phyloP scores from a whole-genome alignment of 192 early-diverging fungal species.

The Lobosporangium transversale region DNA sequence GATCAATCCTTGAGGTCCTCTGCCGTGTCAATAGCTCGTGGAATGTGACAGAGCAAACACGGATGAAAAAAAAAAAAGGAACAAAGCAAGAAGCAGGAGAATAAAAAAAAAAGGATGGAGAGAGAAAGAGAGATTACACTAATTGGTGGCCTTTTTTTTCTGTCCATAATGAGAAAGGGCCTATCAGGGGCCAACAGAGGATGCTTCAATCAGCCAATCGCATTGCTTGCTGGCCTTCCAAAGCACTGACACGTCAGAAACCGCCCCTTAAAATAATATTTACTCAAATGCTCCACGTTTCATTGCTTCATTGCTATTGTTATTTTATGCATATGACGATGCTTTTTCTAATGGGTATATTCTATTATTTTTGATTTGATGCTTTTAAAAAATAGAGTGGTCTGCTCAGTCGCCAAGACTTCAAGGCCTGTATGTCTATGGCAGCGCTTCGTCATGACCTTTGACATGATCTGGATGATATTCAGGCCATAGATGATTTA shows the following conservation, averaged over 20 bases:
- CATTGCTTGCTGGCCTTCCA: background rate
- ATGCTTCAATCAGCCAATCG: slow-evolving; percentile 12
- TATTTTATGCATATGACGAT: too few species aligned
- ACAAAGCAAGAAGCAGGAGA: background rate
- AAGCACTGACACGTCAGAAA: slow-evolving; percentile 29
- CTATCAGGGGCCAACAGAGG: slow-evolving; percentile 2
- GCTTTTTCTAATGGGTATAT: too few species aligned
- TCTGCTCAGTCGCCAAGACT: too few species aligned
- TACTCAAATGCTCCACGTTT: too few species aligned
- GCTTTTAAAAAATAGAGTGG: too few species aligned
- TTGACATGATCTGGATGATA: slow-evolving; percentile 22
- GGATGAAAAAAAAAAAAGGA: background rate
- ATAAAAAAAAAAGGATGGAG: background rate
- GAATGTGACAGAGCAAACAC: background rate
- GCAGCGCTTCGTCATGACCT: too few species aligned
- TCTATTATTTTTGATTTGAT: too few species aligned
- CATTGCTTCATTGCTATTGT: too few species aligned
- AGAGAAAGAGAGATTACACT: background rate
- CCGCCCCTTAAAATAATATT: slow-evolving; percentile 10
- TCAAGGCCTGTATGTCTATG: too few species aligned
- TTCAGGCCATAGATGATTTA: slow-evolving; percentile 34
- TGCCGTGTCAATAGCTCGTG: background rate
- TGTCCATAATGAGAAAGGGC: background rate
- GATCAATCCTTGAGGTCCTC: background rate
- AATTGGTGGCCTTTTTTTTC: background rate